Base-by-base conservation (phyloP, 2,329 filamentous ascomycete genomes). In the Nemania sp. region DNA sequence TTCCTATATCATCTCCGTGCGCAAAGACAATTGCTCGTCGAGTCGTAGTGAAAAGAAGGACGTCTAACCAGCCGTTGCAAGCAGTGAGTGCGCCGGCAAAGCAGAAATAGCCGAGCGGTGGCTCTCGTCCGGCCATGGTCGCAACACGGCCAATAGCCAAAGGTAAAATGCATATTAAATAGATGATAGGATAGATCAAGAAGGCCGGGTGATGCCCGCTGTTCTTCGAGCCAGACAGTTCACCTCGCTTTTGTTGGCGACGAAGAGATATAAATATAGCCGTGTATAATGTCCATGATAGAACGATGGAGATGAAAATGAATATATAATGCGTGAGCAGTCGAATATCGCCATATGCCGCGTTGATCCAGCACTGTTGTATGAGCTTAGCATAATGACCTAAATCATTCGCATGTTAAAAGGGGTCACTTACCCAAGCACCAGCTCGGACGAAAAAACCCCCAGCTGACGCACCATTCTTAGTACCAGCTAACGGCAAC, bases 121-220 rank as follows among this genome's bases (percentile, higher is more conserved):
- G 75, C 0, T 72, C 44, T 8, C 73, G 70, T 1, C 81, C 80
- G 0, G 80, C 77, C 80, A 89, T 86, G 17, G 78, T 78, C 14
- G 80, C 79, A 64, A 89, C 84, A 54, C 86, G 80, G 12, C 84
- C 83, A 0, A 81, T 76, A 4, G 85, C 84, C 0, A 90, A 74
- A 0, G 86, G 86, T 0, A 85, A 75, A 0, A 86, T 89, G 65
- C 86, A 86, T n/a, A 86, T 62, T 6, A 88, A 77, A 66, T 89
- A 89, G 58, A 89, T 84, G 60, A 86, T 64, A 0, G 86, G 86
- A 56, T 90, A 90, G 6, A 87, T 75, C 24, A 88, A 82, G 57
- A 88, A 83, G 7, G 81, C 76, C 5, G 77, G 77, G 55, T 80
- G 69, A 31, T 58, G 50, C 7, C 44, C 44, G n/a, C 23, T 53